Evolutionary conservation across 2,329 filamentous ascomycete species (phyloP).

Genomic region (Colletotrichum musae): DNA sequence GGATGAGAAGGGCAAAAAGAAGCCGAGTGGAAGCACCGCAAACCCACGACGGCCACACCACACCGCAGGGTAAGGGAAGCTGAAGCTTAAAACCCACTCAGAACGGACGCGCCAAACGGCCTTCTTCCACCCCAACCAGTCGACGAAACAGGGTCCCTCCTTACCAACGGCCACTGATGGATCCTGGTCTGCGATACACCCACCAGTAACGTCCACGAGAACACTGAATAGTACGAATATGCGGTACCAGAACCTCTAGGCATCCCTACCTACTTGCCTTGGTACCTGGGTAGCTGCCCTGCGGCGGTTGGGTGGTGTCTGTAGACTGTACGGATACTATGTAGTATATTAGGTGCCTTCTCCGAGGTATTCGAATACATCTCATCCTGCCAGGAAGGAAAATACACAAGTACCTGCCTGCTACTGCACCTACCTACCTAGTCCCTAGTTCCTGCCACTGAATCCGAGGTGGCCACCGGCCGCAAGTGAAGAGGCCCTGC

Average conservation of each 20-base stretch:
- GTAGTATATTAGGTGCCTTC: background rate
- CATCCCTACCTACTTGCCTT: background rate
- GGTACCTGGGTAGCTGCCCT: too few species aligned
- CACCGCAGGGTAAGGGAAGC: conserved; percentile 30
- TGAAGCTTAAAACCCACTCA: conserved; percentile 40
- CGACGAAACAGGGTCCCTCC: conserved; percentile 35
- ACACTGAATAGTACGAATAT: background rate
- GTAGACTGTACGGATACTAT: background rate
- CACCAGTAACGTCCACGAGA: conserved; percentile 21
- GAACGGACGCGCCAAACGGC: conserved; percentile 37
- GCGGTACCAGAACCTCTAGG: conserved; percentile 9
- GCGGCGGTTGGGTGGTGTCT: too few species aligned
- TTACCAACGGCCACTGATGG: conserved; percentile 29
- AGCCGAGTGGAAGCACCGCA: conserved; percentile 20
- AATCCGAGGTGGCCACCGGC: conserved; percentile 10
- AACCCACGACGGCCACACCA: conserved; percentile 5
- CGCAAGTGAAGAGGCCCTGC: background rate
- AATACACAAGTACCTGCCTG: too few species aligned
- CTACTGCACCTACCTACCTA: too few species aligned
- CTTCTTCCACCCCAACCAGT: conserved; percentile 24
- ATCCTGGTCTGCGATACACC: conserved; percentile 31
- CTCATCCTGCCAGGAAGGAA: too few species aligned
- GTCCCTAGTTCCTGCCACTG: background rate
- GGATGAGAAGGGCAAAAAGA: conserved; percentile 11
- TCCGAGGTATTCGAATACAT: too few species aligned